Base-by-base conservation (phyloP, 352 stramenopile species). In the Stephanocyclus meneghinianus region DNA sequence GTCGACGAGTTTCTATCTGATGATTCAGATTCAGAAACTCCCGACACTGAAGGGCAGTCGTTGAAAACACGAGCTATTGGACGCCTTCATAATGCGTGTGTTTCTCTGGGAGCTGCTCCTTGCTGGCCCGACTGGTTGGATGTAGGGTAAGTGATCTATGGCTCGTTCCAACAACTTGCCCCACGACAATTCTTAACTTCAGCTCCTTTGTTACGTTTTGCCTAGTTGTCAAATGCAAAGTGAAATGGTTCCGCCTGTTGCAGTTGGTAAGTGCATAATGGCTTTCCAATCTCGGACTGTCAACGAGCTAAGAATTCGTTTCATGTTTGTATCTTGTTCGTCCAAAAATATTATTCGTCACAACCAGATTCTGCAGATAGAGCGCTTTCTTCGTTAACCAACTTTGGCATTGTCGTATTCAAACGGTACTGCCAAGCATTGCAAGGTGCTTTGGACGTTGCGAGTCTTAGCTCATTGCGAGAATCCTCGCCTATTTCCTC, bases 111-210 rank as follows among this genome's bases (percentile, higher is more conserved):
- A 37, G 85, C 79, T 21, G 86, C 87, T 35, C 90, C 90, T 15
- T 83, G 80, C 26, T 80, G 91, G 69, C 90, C 87, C 10, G 90
- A 94, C 69, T 92, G 85, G 86, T 74, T 94, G 21, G 60, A 68
- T 45, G 44, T 32, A 51, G 50, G 35, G 57, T 65, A 5, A 30
- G 32, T 65, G 6, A 51, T 35, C 13, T 35, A 30, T n/a, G 18
- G 18, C 48, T 16, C 21, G 11, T 60, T 37, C 11, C 13, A 29
- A 37, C 11, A 32, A 42, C 6, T 26, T 26, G 21, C 21, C 21
- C n/a, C n/a, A n/a, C n/a, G n/a, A n/a, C n/a, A n/a, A 21, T 63
- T 7, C 2, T 9, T 65, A 15, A 65, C 29, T 50, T 3, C 4
- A 4, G 6, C 35, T 30, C 57, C 16, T 32, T 11, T 11, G 4